phyloP scores from a whole-genome alignment of 192 early-diverging fungal species.

The Thamnidium elegans region DNA sequence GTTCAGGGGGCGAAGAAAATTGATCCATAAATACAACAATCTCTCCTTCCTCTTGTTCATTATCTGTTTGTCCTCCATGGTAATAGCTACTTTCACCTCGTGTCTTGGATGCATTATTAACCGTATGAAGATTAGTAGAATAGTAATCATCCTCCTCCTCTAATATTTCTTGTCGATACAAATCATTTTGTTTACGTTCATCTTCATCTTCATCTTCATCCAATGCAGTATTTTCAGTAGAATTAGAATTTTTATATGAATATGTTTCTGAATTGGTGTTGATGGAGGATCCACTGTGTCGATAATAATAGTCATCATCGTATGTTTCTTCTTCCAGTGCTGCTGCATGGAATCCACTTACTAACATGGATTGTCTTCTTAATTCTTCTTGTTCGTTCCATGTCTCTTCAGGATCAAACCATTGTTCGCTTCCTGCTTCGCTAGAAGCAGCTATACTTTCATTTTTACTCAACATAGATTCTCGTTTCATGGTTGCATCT shows the following conservation, averaged over 20 bases:
- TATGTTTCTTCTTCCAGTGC: no score
- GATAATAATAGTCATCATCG: not conserved
- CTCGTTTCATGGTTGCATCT: slow-evolving; percentile 6
- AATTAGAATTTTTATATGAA: slow-evolving; percentile 13
- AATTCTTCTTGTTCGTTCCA: slow-evolving; percentile 14
- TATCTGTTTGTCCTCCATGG: not conserved
- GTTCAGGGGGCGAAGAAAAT: not conserved
- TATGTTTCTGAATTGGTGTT: slow-evolving; percentile 10
- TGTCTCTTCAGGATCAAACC: slow-evolving; percentile 21
- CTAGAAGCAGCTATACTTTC: slow-evolving; percentile 14
- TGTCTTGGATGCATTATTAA: not conserved
- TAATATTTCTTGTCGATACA: not conserved
- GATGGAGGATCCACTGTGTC: slow-evolving; percentile 13
- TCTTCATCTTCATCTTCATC: slow-evolving; percentile 10
- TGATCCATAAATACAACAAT: slow-evolving; percentile 15
- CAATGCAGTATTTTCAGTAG: slow-evolving; percentile 1
- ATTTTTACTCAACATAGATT: not conserved
- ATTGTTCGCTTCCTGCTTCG: slow-evolving; percentile 23
- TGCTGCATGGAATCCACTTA: not conserved
- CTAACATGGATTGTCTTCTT: not conserved
- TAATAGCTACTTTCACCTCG: not conserved
- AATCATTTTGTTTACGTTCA: not conserved
- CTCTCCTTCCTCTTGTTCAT: slow-evolving; percentile 5
- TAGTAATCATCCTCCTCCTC: slow-evolving; percentile 1
- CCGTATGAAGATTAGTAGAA: slow-evolving; percentile 4